Conservation (phyloP, 176 grass and related monocot species). For the Triticum aestivum region DNA sequence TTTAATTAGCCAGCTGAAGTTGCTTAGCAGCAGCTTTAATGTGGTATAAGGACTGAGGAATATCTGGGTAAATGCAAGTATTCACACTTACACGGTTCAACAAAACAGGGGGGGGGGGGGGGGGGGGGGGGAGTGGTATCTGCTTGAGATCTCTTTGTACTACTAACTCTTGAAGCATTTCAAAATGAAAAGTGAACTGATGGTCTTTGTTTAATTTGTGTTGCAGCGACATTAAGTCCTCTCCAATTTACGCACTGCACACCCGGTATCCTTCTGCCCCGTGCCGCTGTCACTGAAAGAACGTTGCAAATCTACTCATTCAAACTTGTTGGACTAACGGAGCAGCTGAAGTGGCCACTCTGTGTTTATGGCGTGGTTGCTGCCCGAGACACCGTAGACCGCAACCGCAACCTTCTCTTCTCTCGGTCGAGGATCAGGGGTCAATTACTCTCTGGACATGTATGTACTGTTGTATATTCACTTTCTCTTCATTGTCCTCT, state of each 20-base stretch:
- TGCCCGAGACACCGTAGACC: too few relatives aligned
- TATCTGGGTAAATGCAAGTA: slow-evolving; percentile 13
- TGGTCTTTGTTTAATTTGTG: neutral
- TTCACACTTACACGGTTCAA: slow-evolving; percentile 2
- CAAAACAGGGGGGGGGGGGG: neutral
- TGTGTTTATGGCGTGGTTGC: neutral
- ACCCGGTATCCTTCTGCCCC: neutral
- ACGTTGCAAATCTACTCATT: neutral
- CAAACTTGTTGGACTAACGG: neutral
- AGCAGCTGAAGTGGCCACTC: neutral
- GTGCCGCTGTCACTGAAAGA: neutral
- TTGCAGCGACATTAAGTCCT: neutral
- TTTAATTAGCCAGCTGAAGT: neutral
- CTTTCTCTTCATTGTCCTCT: too few relatives aligned
- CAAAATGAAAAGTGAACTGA: too few relatives aligned
- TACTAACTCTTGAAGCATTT: too few relatives aligned
- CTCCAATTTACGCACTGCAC: neutral
- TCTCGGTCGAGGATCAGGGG: neutral
- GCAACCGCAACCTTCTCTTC: neutral
- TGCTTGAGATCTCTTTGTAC: slow-evolving; percentile 9
- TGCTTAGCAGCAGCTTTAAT: neutral
- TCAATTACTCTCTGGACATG: neutral
- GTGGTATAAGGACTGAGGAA: neutral
- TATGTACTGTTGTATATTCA: neutral
- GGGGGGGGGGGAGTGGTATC: neutral